These are phyloP conservation scores for Cenchrus purpureus DNA, from an alignment of 176 grass and related monocot species.

Conservation along the genomic window DNA sequence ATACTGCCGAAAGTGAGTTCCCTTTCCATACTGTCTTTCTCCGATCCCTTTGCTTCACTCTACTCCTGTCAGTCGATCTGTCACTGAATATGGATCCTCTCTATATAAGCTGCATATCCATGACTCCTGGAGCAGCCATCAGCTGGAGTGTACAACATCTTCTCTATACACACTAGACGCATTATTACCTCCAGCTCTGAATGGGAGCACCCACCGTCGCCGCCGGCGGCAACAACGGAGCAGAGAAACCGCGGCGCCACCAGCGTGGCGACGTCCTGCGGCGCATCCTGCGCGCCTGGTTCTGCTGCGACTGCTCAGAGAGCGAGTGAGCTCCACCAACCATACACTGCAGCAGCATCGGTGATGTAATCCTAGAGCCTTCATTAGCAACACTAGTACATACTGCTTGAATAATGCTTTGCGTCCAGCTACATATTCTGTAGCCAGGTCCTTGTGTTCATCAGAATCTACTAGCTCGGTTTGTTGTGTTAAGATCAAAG, in stretches of 20 bases:
- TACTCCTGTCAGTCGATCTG: not conserved
- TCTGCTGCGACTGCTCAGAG: constrained; percentile 15
- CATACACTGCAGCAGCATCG: not conserved
- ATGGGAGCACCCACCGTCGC: not conserved
- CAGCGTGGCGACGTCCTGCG: constrained; percentile 22
- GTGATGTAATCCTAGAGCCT: not conserved
- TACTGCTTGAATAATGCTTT: not conserved
- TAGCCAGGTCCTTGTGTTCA: not conserved
- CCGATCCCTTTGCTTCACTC: not conserved
- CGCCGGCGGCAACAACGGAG: not conserved
- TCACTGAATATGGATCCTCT: not conserved
- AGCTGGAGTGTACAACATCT: not conserved
- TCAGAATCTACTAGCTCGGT: not conserved
- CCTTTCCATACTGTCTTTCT: constrained; percentile 26
- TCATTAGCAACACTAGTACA: not conserved
- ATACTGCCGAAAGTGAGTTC: constrained; percentile 45
- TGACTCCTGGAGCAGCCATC: not conserved
- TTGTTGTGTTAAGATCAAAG: not conserved
- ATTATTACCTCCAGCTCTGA: not conserved
- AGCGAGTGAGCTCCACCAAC: not conserved
- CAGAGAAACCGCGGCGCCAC: not conserved
- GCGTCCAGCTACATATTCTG: constrained; percentile 1
- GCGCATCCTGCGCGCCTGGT: constrained; percentile 19
- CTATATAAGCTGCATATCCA: constrained; percentile 18
- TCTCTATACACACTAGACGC: not conserved